These are phyloP conservation scores for Saccharomyces hybrid DNA, from an alignment of 1,139 yeast species.

Conservation along the genomic window DNA sequence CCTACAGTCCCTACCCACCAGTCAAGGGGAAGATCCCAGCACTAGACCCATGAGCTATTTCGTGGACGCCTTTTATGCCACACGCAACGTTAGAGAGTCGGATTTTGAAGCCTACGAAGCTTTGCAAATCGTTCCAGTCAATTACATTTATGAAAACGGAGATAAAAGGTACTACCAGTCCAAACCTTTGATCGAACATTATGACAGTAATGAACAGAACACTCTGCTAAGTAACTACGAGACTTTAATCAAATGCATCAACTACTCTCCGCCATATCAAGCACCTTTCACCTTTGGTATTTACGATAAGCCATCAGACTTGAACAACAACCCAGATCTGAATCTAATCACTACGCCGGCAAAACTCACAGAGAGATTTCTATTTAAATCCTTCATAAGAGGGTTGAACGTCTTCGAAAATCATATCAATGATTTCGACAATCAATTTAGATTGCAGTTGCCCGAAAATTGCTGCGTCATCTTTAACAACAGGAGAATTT, in stretches of 20 bases:
- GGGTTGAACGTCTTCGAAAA: slow-evolving; percentile 57
- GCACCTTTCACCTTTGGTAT: slow-evolving; percentile 63
- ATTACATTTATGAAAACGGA: slow-evolving; percentile 62
- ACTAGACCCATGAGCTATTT: slow-evolving; percentile 39
- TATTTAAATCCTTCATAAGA: slow-evolving; percentile 51
- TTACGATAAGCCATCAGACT: slow-evolving; percentile 25
- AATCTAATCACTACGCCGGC: slow-evolving; percentile 25
- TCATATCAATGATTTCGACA: slow-evolving; percentile 45
- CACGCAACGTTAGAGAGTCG: slow-evolving; percentile 41
- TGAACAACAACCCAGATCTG: slow-evolving; percentile 17
- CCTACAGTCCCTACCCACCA: slow-evolving; percentile 57
- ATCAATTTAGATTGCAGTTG: slow-evolving; percentile 51
- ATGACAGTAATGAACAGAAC: slow-evolving; percentile 32
- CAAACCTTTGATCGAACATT: slow-evolving; percentile 61
- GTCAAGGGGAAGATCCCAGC: slow-evolving; percentile 53
- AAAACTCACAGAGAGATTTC: slow-evolving; percentile 32
- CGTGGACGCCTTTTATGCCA: slow-evolving; percentile 71
- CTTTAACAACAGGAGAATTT: slow-evolving; percentile 64
- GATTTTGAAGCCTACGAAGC: slow-evolving; percentile 65
- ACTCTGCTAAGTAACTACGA: slow-evolving; percentile 27
- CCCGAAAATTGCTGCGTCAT: slow-evolving; percentile 60
- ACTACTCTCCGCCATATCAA: slow-evolving; percentile 81
- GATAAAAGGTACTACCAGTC: slow-evolving; percentile 57
- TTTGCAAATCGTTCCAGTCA: slow-evolving; percentile 53
- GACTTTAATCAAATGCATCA: slow-evolving; percentile 47